A percentile compares a stretch with the other conserved stretches of the same genome.
phyloP scores from a whole-genome alignment of 179 eudicot genomes.

The Drosera spatulata region DNA sequence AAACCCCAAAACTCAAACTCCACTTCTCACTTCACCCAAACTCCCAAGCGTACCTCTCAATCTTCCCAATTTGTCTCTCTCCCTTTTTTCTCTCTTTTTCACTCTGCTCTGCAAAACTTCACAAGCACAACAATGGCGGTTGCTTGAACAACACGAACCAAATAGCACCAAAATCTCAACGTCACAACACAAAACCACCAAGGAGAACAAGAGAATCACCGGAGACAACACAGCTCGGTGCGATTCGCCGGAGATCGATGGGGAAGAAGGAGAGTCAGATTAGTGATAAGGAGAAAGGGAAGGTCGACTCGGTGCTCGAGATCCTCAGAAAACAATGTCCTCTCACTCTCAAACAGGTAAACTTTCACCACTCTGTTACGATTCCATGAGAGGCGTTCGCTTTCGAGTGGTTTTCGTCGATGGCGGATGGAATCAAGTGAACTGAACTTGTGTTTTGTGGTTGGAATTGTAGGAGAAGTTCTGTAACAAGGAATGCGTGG shows the following conservation, averaged over 20 bases:
- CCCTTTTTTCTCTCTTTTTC: background rate
- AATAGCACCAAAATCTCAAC: background rate
- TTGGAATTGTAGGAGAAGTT: constrained; percentile 4
- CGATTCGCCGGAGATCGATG: constrained; percentile 11
- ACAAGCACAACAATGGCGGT: background rate
- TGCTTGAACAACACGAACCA: constrained; percentile 5
- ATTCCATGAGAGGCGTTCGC: background rate
- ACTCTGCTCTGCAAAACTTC: constrained; percentile 2
- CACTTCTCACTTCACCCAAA: too few relatives aligned
- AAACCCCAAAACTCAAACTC: too few relatives aligned
- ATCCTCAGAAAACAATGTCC: constrained; percentile 66
- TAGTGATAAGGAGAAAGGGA: constrained; percentile 21
- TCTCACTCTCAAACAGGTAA: constrained; percentile 75
- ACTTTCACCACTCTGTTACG: background rate
- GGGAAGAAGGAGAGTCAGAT: constrained; percentile 28
- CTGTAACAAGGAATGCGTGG: too few relatives aligned
- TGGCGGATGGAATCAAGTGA: background rate
- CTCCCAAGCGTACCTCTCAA: background rate
- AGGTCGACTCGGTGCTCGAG: constrained; percentile 50
- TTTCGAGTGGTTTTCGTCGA: background rate
- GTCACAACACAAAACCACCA: background rate
- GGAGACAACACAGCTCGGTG: background rate
- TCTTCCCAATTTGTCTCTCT: background rate
- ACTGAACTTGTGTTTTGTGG: background rate
- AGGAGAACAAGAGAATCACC: background rate